Percentiles rank a stretch among this genome's conserved stretches.
These are phyloP conservation scores for Alternaria tenuissima DNA, from an alignment of 2,329 filamentous ascomycete species.

Conservation along the genomic window DNA sequence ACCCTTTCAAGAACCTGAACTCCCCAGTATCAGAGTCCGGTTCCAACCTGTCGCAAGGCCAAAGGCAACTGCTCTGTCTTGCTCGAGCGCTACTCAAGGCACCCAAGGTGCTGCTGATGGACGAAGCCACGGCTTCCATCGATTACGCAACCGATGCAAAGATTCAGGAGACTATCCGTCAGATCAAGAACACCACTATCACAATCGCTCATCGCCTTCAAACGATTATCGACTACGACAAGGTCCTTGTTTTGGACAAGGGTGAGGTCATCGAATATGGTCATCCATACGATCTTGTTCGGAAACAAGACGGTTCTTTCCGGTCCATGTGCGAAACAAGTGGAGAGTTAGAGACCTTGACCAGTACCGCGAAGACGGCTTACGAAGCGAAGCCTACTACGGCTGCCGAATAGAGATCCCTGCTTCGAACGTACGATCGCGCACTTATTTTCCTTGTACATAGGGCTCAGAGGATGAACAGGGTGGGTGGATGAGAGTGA, in stretches of 20 bases:
- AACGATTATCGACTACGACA: constrained; percentile 98
- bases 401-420: not conserved
- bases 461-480: not conserved
- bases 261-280: constrained; percentile 87
- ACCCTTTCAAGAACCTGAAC: constrained; percentile 87
- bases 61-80: constrained; percentile 92
- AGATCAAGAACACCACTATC: constrained; percentile 89
- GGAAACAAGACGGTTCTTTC: constrained; percentile 71
- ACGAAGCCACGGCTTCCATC: constrained; percentile 96
- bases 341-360: constrained; percentile 64
- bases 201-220: constrained; percentile 96
- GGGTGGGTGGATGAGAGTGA: not conserved
- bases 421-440: not conserved
- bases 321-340: constrained; percentile 74
- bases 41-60: constrained; percentile 92
- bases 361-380: constrained; percentile 64
- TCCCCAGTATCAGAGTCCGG: constrained; percentile 89
- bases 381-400: constrained; percentile 26
- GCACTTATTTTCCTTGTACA: not conserved
- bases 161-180: constrained; percentile 96
- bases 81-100: constrained; percentile 91
- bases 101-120: constrained; percentile 96
- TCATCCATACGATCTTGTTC: constrained; percentile 79
- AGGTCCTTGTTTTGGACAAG: constrained; percentile 92
- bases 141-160: constrained; percentile 96